phyloP scores from a whole-genome alignment of 805 yeast species.

The Starmerella gropengiesseri region DNA sequence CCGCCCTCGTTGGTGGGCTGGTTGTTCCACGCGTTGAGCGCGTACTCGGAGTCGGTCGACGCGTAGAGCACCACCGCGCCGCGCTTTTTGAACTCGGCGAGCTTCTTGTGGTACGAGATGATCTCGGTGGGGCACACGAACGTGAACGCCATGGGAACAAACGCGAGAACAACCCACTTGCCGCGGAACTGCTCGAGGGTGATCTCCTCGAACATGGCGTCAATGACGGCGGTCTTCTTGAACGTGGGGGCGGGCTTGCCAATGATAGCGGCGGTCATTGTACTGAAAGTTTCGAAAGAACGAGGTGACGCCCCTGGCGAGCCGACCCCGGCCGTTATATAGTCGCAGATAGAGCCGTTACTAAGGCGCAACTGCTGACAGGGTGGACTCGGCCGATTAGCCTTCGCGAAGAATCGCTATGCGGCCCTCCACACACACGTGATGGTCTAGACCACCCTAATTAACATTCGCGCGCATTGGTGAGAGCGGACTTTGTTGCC shows the following conservation, averaged over 20 bases:
- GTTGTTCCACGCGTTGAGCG: constrained; percentile 97
- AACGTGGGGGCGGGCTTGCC: constrained; percentile 95
- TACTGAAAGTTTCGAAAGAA: background rate
- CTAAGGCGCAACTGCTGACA: background rate
- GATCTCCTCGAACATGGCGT: constrained; percentile 92
- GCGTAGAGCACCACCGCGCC: constrained; percentile 87
- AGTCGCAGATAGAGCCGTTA: constrained; percentile 1
- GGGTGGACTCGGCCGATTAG: background rate
- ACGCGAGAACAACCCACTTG: constrained; percentile 93
- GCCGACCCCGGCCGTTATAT: background rate
- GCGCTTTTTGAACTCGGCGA: constrained; percentile 74
- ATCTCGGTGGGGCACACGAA: constrained; percentile 99
- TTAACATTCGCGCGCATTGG: background rate
- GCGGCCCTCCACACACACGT: background rate
- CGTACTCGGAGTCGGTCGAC: constrained; percentile 96
- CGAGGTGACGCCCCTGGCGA: background rate
- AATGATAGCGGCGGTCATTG: constrained; percentile 70
- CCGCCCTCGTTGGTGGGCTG: constrained; percentile 96
- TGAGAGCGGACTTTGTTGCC: too few species aligned
- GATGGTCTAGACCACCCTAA: constrained; percentile 1
- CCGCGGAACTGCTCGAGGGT: constrained; percentile 93
- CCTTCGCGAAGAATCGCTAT: constrained; percentile 4
- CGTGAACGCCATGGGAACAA: constrained; percentile 98
- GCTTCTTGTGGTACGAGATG: constrained; percentile 96
- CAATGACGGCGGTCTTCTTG: constrained; percentile 94